Evolutionary conservation across 371 early-diverging fungal genomes (phyloP).

Genomic region (Zychaea mexicana): DNA sequence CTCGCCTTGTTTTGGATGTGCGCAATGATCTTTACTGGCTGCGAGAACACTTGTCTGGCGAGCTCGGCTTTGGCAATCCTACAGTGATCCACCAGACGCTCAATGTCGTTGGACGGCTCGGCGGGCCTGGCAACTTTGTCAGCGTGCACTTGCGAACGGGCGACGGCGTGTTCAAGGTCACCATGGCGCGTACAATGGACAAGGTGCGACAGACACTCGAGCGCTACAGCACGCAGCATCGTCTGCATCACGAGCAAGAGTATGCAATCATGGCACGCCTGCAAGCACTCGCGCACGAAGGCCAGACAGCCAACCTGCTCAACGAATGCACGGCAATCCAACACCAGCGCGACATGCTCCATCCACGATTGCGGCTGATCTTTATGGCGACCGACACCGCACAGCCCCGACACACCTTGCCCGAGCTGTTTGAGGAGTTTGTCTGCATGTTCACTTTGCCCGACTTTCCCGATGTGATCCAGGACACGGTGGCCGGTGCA

Average conservation of each 20-base stretch:
- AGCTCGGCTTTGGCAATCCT: constrained; percentile 38
- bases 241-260: constrained; percentile 6
- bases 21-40: constrained; percentile 22
- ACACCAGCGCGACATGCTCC: constrained; percentile 9
- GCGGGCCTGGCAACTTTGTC: constrained; percentile 43
- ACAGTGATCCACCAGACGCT: constrained; percentile 30
- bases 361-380: constrained; percentile 40
- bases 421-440: constrained; percentile 41
- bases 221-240: background rate
- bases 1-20: constrained; percentile 22
- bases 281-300: background rate
- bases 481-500: constrained; percentile 13
- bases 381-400: constrained; percentile 62
- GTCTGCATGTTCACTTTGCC: constrained; percentile 55
- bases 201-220: constrained; percentile 27
- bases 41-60: constrained; percentile 25
- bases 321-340: constrained; percentile 6
- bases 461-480: constrained; percentile 47
- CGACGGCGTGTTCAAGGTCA: constrained; percentile 42
- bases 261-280: background rate
- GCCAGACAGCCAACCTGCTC: background rate
- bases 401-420: constrained; percentile 44
- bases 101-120: constrained; percentile 27
- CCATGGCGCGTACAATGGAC: constrained; percentile 30
- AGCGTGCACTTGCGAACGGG: constrained; percentile 55